Evolutionary conservation across 495 filamentous ascomycete genomes (phyloP), one percentile per base, ranked within the genome.

Genomic region (Halenospora varia): DNA sequence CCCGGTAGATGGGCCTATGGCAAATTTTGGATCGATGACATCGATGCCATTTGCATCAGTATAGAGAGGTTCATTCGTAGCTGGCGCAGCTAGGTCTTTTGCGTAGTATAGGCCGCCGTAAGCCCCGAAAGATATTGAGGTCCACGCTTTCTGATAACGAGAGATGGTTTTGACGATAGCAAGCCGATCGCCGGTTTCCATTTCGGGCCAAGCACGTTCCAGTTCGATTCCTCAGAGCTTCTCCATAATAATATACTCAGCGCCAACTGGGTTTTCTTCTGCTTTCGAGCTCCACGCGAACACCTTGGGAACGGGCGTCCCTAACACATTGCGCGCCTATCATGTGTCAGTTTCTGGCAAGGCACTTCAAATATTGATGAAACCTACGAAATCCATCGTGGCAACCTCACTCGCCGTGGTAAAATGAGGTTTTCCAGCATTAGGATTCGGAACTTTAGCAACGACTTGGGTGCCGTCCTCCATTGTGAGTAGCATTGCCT

Each of bases 1-100:
- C 63, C 62, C 3, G 66, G 47, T 2, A 50, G 67, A 70, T 15
- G 63, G 65, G 15, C 62, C 68, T 25, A 71, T 55, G 44, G 69
- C 53, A 57, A 68, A 72, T 22, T 57, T 55, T 15, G 56, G 57
- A 52, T 71, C 58, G 35, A 13, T 56, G 41, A 55, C 13, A 50
- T 29, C 55, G 19, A 59, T 59, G 48, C 65, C 67, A 60, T 69
- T 47, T 25, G 48, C 57, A 60, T 53, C 42, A 60, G 67, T 45
- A 64, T 58, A 25, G 20, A 50, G 15, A 59, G 54, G 23, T 58
- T 66, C 49, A 55, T 48, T 55, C 24, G 48, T 44, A 61, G 55
- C 20, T 56, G 44, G 46, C 56, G 60, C 53, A 64, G 64, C 61
- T 64, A 59, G 41, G 23, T 49, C 47, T 25, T 23, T 25, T 3